Evolutionary conservation across 495 filamentous ascomycete genomes (phyloP), one percentile per base, ranked within the genome.

Genomic region (Trichoderma virens): DNA sequence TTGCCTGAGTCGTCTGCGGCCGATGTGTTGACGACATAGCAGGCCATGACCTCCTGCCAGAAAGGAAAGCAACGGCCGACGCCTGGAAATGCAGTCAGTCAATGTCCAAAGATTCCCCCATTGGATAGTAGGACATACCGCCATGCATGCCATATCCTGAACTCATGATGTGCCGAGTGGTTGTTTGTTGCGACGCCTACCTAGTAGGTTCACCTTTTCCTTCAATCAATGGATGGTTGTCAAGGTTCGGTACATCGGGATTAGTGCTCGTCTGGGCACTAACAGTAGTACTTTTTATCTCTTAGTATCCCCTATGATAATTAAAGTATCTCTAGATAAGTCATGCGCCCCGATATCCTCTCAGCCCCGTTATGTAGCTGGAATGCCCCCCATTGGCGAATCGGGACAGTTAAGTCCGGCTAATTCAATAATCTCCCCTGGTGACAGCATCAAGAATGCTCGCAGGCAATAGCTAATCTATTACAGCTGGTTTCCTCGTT

Each of bases 41-140:
- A 95, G 69, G 88, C 88, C 67, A 95, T 86, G 63, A 92, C 79
- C 71, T 95, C 91, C 79, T 95, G 94, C 95, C 95, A 99, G 85
- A 97, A 99, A 74, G 91, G 90, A 78, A 95, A 98, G 87, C 94
- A 99, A 79, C 96, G 88, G 70, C 85, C 86, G 66, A 86, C 88
- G 70, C 91, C 93, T 96, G 75, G 14, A 30, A 31, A 38, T 18
- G 18, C 23, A 14, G 65, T 65, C 62, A 60, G 60, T 30, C 38
- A 28, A 23, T 43, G 25, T 18, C 23, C 2, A 28, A 16, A 16
- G 8, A 14, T 1, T 61, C 64, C 56, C 32, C 38, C 63, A 60
- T 41, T 45, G 51, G 56, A 62, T 31, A 59, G 59, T 47, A 62
- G 56, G 8, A 72, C 89, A 67, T 77, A 92, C 90, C 90, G 72